Conservation (phyloP, 495 filamentous ascomycete species). For the Annulohypoxylon stygium region DNA sequence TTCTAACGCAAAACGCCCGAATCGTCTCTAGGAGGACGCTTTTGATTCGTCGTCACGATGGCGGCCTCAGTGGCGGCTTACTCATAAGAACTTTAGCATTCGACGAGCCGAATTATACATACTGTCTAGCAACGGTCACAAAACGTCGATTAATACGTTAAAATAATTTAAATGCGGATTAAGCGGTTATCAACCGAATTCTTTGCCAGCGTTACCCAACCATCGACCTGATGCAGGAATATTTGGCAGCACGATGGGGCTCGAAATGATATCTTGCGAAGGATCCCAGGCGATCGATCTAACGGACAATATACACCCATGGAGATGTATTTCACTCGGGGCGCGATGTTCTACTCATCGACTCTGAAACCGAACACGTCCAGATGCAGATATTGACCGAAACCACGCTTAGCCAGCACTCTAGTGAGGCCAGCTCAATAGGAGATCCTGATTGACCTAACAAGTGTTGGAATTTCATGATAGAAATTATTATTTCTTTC, state of each 20-base stretch:
- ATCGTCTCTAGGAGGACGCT: not conserved
- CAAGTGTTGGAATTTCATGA: too few species aligned
- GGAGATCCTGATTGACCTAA: too few species aligned
- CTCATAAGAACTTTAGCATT: not conserved
- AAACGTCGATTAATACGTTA: not conserved
- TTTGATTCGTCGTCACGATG: not conserved
- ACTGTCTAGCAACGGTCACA: not conserved
- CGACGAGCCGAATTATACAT: too few species aligned
- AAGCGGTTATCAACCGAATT: too few species aligned
- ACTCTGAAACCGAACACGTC: not conserved
- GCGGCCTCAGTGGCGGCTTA: not conserved
- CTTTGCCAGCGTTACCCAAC: too few species aligned
- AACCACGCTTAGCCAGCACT: not conserved
- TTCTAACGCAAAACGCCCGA: not conserved
- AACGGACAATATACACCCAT: not conserved
- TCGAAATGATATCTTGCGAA: not conserved
- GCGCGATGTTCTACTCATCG: not conserved
- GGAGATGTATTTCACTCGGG: not conserved
- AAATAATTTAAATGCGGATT: too few species aligned
- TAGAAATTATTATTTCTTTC: too few species aligned
- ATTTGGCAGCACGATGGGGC: not conserved
- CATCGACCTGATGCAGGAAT: not conserved
- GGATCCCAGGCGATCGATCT: not conserved
- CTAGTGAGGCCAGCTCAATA: not conserved
- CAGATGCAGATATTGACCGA: not conserved